Evolutionary conservation across 2,329 filamentous ascomycete species (phyloP).

Genomic region (Westerdykella sp.): DNA sequence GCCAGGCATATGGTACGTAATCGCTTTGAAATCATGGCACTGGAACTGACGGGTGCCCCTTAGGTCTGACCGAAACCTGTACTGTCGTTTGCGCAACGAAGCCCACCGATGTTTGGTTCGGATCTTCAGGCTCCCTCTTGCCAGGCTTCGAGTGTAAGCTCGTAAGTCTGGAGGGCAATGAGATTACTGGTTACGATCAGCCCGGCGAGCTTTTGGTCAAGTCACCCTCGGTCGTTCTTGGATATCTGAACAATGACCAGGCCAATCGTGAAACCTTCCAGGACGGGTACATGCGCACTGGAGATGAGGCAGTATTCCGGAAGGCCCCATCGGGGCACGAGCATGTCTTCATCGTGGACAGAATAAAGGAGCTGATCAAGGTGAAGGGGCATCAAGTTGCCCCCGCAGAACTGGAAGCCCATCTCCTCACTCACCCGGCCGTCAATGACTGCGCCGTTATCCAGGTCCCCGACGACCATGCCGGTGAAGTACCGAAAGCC

Average conservation of each 20-base stretch:
- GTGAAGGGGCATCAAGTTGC: slow-evolving; percentile 79
- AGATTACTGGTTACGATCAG: slow-evolving; percentile 64
- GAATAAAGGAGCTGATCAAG: slow-evolving; percentile 73
- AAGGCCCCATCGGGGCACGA: slow-evolving; percentile 61
- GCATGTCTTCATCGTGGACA: slow-evolving; percentile 79
- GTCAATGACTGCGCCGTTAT: slow-evolving; percentile 79
- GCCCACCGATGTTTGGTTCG: slow-evolving; percentile 60
- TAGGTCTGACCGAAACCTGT: slow-evolving; percentile 66
- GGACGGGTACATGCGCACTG: slow-evolving; percentile 73
- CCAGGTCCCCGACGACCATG: slow-evolving; percentile 58
- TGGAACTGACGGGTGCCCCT: background rate
- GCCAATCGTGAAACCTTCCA: slow-evolving; percentile 77
- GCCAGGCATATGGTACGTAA: slow-evolving; percentile 62
- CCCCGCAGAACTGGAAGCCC: slow-evolving; percentile 75
- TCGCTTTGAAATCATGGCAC: background rate
- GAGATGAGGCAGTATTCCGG: slow-evolving; percentile 72
- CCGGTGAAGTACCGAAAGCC: slow-evolving; percentile 59
- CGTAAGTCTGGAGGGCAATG: slow-evolving; percentile 60
- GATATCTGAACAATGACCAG: slow-evolving; percentile 80
- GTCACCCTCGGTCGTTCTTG: slow-evolving; percentile 68
- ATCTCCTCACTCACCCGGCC: slow-evolving; percentile 65
- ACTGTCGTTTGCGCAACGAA: slow-evolving; percentile 61
- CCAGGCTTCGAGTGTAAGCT: slow-evolving; percentile 61
- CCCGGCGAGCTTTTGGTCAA: slow-evolving; percentile 78
- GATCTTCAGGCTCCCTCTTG: slow-evolving; percentile 65